Evolutionary conservation across 805 yeast genomes (phyloP).

Genomic region (Candida nitratophila): DNA sequence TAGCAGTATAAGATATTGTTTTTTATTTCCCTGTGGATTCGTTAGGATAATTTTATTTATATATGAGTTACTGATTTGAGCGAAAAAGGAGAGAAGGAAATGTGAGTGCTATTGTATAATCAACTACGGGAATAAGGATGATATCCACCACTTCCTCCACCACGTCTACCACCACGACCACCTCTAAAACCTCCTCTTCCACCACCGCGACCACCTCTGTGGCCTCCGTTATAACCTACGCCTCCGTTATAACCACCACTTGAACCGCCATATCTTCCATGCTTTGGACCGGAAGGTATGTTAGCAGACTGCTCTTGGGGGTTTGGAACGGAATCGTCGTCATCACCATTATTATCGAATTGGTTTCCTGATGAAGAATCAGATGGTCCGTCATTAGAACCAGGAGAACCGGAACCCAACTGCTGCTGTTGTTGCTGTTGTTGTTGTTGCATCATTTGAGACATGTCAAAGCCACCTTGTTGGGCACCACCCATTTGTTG

Average conservation of each 20-base stretch:
- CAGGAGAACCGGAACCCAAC: conserved; percentile 1
- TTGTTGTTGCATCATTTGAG: conserved; percentile 23
- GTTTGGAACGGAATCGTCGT: conserved; percentile 28
- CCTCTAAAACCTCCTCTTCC: conserved; percentile 11
- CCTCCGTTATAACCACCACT: conserved; percentile 4
- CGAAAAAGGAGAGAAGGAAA: no score
- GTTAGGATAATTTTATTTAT: no score
- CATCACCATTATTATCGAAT: conserved; percentile 7
- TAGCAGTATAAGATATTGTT: no score
- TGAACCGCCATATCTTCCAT: conserved; percentile 2
- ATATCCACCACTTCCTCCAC: conserved; percentile 17
- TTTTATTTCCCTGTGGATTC: no score
- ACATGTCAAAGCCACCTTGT: conserved; percentile 23
- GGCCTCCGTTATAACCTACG: no score
- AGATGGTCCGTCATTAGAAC: neutral
- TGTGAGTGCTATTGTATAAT: no score
- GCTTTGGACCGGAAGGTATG: conserved; percentile 29
- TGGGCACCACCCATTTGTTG: conserved; percentile 27
- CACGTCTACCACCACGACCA: conserved; percentile 11
- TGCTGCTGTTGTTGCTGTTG: conserved; percentile 8
- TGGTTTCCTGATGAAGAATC: neutral
- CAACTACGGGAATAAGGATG: conserved; percentile 24
- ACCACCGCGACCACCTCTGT: conserved; percentile 7
- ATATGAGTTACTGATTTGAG: no score
- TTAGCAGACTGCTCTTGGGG: conserved; percentile 25